Percentiles rank a stretch among this genome's conserved stretches.
These are phyloP conservation scores for Pyricularia sp. DNA, from an alignment of 2,329 filamentous ascomycete genomes.

Conservation along the genomic window DNA sequence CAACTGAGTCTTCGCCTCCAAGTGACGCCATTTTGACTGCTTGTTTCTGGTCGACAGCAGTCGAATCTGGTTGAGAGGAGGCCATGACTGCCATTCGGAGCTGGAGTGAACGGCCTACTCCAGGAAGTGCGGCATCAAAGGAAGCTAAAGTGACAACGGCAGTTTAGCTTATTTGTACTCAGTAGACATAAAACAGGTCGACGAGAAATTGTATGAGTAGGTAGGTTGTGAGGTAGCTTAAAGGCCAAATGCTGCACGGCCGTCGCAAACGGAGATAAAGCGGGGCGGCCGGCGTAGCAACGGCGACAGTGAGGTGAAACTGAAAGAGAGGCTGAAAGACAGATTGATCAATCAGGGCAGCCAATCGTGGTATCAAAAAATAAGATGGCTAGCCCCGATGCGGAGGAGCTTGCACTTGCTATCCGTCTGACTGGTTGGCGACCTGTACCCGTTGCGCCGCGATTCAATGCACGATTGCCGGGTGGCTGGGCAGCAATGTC, in stretches of 20 bases:
- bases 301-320: not conserved
- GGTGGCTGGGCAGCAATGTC: not conserved
- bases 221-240: not conserved
- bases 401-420: not conserved
- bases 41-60: constrained; percentile 38
- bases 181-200: not conserved
- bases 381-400: not conserved
- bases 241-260: not conserved
- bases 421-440: not conserved
- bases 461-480: not conserved
- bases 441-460: not conserved
- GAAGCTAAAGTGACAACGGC: not conserved
- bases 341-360: not conserved
- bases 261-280: not conserved
- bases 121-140: constrained; percentile 28
- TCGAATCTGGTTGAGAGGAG: constrained; percentile 33
- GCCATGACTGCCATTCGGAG: constrained; percentile 44
- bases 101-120: constrained; percentile 5
- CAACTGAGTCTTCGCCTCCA: constrained; percentile 23
- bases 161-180: not conserved
- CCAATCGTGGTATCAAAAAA: not conserved
- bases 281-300: not conserved
- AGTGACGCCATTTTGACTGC: constrained; percentile 40
- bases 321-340: not conserved
- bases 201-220: not conserved